These are phyloP conservation scores for Verticillium klebahnii DNA, from an alignment of 2,329 filamentous ascomycete species.

Conservation along the genomic window DNA sequence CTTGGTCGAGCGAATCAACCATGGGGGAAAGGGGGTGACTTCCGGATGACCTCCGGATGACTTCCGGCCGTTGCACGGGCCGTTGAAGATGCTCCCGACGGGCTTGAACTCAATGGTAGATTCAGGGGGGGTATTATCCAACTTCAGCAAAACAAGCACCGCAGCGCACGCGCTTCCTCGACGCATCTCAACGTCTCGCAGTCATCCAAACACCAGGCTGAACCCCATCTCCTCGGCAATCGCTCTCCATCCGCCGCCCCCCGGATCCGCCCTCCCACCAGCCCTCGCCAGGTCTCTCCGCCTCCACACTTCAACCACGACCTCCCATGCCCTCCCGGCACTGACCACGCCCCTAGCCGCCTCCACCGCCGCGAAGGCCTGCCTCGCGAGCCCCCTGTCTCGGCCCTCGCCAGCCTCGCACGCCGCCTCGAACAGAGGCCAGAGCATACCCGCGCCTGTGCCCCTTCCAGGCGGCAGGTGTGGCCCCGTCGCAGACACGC, in stretches of 20 bases:
- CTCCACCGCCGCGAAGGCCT: constrained; percentile 11
- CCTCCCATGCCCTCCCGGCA: constrained; percentile 11
- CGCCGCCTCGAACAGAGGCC: constrained; percentile 11
- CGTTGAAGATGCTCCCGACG: neutral
- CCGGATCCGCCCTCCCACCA: constrained; percentile 7
- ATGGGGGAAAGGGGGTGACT: too few species aligned
- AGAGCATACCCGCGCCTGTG: constrained; percentile 9
- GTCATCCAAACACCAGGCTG: constrained; percentile 11
- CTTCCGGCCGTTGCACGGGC: too few species aligned
- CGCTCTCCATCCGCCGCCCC: constrained; percentile 9
- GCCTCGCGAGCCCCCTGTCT: constrained; percentile 11
- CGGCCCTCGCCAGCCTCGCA: constrained; percentile 11
- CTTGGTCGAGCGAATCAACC: too few species aligned
- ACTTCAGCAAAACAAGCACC: neutral
- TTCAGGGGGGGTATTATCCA: neutral
- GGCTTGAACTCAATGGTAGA: neutral
- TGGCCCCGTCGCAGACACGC: constrained; percentile 5
- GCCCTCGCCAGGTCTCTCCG: constrained; percentile 11
- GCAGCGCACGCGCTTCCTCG: neutral
- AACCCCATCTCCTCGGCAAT: constrained; percentile 11
- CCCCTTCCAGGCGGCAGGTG: neutral
- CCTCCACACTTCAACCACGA: constrained; percentile 11
- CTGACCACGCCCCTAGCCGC: constrained; percentile 8
- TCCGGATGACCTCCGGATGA: too few species aligned
- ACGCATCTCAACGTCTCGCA: neutral